Percentiles rank a stretch among this genome's conserved stretches.
Conservation (phyloP, 208 protist genomes). For the Lotmaria passim region DNA sequence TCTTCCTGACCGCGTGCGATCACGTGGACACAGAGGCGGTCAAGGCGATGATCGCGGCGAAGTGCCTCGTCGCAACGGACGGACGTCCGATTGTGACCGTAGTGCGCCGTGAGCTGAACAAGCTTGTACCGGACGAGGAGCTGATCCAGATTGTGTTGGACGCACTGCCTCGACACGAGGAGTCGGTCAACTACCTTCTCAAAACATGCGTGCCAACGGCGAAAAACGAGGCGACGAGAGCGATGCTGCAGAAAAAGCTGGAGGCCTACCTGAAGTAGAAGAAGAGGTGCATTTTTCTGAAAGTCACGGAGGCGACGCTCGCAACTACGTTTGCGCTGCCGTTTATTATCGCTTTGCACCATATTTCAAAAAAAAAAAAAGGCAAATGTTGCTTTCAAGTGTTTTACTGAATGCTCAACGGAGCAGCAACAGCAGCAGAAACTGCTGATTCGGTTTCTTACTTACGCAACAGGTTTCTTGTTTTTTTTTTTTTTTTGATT, state of each 20-base stretch:
- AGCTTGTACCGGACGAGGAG: slow-evolving; percentile 46
- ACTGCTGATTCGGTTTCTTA: too few relatives aligned
- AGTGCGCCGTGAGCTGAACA: slow-evolving; percentile 54
- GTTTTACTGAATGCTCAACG: too few relatives aligned
- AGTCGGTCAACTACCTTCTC: slow-evolving; percentile 47
- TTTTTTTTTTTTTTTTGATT: too few relatives aligned
- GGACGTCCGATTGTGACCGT: slow-evolving; percentile 62
- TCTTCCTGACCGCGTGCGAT: slow-evolving; percentile 78
- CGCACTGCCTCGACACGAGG: slow-evolving; percentile 45
- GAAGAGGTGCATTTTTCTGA: too few relatives aligned
- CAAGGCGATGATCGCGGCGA: slow-evolving; percentile 54
- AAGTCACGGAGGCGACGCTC: too few relatives aligned
- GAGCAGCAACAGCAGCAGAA: too few relatives aligned
- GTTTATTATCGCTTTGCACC: too few relatives aligned
- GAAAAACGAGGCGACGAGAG: slow-evolving; percentile 42
- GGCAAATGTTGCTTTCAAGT: too few relatives aligned
- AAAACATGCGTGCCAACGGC: slow-evolving; percentile 42
- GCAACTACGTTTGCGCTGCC: too few relatives aligned
- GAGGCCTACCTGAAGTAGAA: slow-evolving; percentile 27
- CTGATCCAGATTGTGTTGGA: slow-evolving; percentile 56
- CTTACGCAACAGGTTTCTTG: too few relatives aligned
- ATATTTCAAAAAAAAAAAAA: too few relatives aligned
- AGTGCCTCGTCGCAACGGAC: slow-evolving; percentile 68
- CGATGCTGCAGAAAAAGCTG: slow-evolving; percentile 38
- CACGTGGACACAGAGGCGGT: slow-evolving; percentile 63